phyloP scores from a whole-genome alignment of 208 protist species.

The Phytomonas francai region DNA sequence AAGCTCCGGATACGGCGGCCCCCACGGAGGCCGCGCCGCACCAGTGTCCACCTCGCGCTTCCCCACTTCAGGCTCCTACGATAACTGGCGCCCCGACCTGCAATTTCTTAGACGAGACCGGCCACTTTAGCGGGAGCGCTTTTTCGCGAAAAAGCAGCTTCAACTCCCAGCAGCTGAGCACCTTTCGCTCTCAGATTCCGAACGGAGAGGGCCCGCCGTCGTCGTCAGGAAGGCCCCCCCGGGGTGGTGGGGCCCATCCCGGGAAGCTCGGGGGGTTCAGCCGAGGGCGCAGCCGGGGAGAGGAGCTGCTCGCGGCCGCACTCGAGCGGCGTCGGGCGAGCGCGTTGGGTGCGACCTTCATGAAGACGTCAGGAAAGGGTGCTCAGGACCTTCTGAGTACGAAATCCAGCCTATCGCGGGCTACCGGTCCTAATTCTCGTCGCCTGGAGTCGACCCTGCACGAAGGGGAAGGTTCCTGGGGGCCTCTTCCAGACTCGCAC shows the following conservation, averaged over 20 bases:
- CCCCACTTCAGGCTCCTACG: not conserved
- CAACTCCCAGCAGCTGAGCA: not conserved
- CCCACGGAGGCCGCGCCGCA: not conserved
- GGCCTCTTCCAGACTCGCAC: not conserved
- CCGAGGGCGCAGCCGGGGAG: conserved; percentile 6
- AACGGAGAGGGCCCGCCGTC: conserved; percentile 2
- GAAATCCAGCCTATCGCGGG: not conserved
- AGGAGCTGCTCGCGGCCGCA: not conserved
- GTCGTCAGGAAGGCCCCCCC: not conserved
- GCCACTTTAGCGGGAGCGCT: not conserved
- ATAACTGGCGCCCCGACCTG: not conserved
- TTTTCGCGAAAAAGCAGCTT: not conserved
- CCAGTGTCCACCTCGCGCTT: no score
- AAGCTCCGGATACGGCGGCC: not conserved
- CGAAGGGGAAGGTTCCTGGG: not conserved
- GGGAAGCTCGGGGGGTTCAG: conserved; percentile 4
- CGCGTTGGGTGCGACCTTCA: not conserved
- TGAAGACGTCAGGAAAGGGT: not conserved
- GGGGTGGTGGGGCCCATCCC: not conserved
- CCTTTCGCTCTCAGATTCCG: not conserved
- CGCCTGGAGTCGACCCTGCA: not conserved
- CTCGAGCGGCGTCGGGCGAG: not conserved
- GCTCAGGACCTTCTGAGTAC: not conserved
- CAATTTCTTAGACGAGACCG: not conserved
- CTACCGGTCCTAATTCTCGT: not conserved